phyloP scores from a whole-genome alignment of 306 rosid species.

The Pyrus betulifolia region DNA sequence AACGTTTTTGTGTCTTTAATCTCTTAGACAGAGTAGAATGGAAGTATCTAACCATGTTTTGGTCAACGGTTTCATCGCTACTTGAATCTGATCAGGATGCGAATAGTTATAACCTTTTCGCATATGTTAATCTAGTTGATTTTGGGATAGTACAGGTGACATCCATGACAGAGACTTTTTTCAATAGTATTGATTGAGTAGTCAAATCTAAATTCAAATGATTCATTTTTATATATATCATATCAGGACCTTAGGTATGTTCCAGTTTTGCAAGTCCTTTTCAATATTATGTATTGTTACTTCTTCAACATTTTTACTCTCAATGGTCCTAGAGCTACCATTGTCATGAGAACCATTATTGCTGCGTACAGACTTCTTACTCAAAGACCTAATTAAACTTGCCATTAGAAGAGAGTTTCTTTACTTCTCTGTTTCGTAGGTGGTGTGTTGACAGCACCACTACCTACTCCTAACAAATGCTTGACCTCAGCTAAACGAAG shows the following conservation, averaged over 20 bases:
- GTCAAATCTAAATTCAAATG: neutral
- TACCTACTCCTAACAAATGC: neutral
- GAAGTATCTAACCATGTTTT: neutral
- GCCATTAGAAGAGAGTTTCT: no score
- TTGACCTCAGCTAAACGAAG: no score
- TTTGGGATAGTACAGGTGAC: fast-evolving
- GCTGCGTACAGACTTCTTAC: neutral
- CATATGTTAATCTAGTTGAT: neutral
- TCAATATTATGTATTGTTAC: no score
- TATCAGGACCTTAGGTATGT: no score
- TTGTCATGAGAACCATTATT: neutral
- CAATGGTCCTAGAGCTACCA: neutral
- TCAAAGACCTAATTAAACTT: neutral
- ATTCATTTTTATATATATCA: neutral
- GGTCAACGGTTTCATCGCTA: neutral
- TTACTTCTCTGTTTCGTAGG: neutral
- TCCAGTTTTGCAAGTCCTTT: no score
- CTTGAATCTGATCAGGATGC: neutral
- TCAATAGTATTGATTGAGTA: neutral
- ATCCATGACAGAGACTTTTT: no score
- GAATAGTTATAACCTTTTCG: no score
- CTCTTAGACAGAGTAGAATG: neutral
- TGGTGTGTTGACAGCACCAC: neutral
- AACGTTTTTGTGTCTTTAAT: neutral
- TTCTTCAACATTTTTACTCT: no score